A percentile compares a stretch with the other conserved stretches of the same genome.
These are phyloP conservation scores for Aureobasidium sp. DNA, from an alignment of 2,329 filamentous ascomycete species.

Conservation along the genomic window DNA sequence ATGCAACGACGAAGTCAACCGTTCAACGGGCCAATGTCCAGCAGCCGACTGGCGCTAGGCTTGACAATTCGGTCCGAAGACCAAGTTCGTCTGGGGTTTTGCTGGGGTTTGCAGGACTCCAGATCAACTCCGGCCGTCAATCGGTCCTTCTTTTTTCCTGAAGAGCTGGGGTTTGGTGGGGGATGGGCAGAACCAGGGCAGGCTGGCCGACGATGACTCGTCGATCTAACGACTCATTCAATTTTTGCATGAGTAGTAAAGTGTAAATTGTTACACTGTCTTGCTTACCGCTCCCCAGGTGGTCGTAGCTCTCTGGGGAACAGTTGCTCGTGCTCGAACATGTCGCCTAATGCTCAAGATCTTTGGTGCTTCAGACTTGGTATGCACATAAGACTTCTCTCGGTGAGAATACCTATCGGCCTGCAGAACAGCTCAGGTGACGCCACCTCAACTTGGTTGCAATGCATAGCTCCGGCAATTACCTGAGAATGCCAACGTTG, in stretches of 20 bases:
- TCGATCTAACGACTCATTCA: conserved; percentile 6
- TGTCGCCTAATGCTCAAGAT: neutral
- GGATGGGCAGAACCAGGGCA: neutral
- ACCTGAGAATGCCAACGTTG: neutral
- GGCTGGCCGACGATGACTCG: neutral
- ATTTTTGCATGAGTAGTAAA: neutral
- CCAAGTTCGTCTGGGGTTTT: neutral
- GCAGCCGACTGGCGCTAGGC: neutral
- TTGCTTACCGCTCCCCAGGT: neutral
- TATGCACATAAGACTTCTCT: neutral
- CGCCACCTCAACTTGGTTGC: conserved; percentile 3
- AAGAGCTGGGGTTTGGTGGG: conserved; percentile 4
- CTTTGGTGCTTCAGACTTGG: neutral
- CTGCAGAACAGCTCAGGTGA: neutral
- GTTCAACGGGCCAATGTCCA: neutral
- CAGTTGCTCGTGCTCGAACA: neutral
- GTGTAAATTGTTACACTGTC: neutral
- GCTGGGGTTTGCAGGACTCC: neutral
- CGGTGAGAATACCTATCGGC: neutral
- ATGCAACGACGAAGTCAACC: conserved; percentile 9
- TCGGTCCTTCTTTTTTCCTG: neutral
- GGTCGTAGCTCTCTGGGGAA: neutral
- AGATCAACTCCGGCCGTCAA: neutral
- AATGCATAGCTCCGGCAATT: conserved; percentile 8
- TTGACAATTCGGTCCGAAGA: neutral